Conservation (phyloP, 495 filamentous ascomycete genomes). For the Ascobolus immersus region DNA sequence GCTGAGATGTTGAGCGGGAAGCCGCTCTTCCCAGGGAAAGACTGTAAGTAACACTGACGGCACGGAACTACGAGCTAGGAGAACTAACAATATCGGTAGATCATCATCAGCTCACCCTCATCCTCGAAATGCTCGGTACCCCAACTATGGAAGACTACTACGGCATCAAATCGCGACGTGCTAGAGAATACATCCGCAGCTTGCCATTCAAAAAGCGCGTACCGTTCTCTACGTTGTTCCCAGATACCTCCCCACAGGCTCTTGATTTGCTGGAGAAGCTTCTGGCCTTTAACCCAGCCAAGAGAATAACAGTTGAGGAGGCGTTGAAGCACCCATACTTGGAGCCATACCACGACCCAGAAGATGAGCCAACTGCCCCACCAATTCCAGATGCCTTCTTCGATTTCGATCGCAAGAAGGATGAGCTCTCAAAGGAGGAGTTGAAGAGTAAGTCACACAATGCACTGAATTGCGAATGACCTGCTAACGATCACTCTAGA, state of each 20-base stretch:
- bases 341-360: slow-evolving; percentile 96
- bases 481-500: slow-evolving; percentile 21
- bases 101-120: slow-evolving; percentile 94
- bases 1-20: slow-evolving; percentile 99
- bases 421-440: slow-evolving; percentile 92
- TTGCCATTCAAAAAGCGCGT: slow-evolving; percentile 99
- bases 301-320: slow-evolving; percentile 94
- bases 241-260: slow-evolving; percentile 80
- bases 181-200: slow-evolving; percentile 94
- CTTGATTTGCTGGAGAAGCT: slow-evolving; percentile 88
- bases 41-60: slow-evolving; percentile 42
- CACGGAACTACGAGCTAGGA: slow-evolving; percentile 7
- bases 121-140: slow-evolving; percentile 91
- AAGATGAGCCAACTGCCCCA: slow-evolving; percentile 89
- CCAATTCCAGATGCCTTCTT: slow-evolving; percentile 98
- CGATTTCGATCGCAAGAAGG: slow-evolving; percentile 99
- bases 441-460: slow-evolving; percentile 42
- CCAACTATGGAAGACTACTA: slow-evolving; percentile 99
- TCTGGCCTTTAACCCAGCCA: slow-evolving; percentile 91
- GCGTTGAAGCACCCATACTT: slow-evolving; percentile 93
- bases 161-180: slow-evolving; percentile 94
- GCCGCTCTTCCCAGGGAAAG: slow-evolving; percentile 94
- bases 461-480: not conserved
- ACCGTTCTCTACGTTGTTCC: slow-evolving; percentile 89
- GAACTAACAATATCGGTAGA: slow-evolving; percentile 26